Conservation (phyloP, 192 early-diverging fungal genomes). For the Umbelopsis ramanniana region DNA sequence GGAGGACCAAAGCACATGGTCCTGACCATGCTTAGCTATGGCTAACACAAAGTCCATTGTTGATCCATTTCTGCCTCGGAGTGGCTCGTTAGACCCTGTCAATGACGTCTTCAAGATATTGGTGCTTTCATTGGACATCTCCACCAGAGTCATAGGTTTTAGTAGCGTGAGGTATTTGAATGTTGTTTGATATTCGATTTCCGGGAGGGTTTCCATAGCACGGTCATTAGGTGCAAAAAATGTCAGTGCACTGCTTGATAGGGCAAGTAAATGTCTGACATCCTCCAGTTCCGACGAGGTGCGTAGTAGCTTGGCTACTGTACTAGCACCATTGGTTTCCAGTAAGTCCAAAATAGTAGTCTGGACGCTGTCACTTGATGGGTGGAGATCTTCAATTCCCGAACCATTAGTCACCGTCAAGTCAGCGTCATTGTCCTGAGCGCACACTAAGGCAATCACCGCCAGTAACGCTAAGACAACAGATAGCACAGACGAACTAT, state of each 20-base stretch:
- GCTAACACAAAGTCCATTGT: not conserved
- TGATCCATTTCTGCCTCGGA: not conserved
- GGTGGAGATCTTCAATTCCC: not conserved
- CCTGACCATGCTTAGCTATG: not conserved
- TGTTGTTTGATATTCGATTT: not conserved
- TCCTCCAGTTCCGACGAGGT: not conserved
- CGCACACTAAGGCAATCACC: conserved; percentile 5
- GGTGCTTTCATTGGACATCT: not conserved
- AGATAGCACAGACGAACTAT: not conserved
- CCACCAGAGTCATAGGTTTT: not conserved
- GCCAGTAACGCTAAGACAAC: not conserved
- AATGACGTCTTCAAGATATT: conserved; percentile 3
- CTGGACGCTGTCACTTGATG: not conserved
- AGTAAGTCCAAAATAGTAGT: not conserved
- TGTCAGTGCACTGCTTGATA: too few relatives aligned
- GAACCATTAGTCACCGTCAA: not conserved
- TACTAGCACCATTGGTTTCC: conserved; percentile 3
- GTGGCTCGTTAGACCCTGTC: not conserved
- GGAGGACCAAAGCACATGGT: not conserved
- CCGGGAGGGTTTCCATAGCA: not conserved
- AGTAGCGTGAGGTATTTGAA: not conserved
- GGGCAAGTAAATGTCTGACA: not conserved
- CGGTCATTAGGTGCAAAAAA: not conserved
- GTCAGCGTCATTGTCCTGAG: conserved; percentile 17
- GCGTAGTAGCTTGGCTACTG: not conserved